Base-by-base conservation (phyloP, 2,329 filamentous ascomycete genomes). In the Podosphaera xanthii region DNA sequence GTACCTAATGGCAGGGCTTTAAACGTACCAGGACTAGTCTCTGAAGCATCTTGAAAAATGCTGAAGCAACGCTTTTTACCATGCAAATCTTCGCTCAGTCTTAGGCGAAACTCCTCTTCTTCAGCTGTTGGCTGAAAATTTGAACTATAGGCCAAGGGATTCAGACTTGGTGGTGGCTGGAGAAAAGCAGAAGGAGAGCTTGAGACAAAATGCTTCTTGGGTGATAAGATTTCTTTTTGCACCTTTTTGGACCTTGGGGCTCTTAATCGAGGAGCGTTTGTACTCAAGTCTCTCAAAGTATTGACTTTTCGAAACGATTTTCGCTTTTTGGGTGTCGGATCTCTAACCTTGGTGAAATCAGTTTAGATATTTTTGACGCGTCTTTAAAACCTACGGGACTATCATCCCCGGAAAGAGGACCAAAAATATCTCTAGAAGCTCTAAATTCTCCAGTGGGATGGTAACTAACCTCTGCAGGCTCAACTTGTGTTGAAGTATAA, bases 391-490 rank as follows among this genome's bases (percentile, higher is more conserved):
- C 65, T 68, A 82, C 79, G 46, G 74, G 74, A 57, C 72, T 76
- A 14, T 71, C 74, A 57, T 76, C 73, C 62, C 72, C 65, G 0
- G 80, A 82, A 14, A 79, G 77, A 48, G 73, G 75, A 46, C 80
- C 80, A 64, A 83, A 84, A 42, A 84, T 78, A 61, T 80, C 75
- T 59, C 80, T 75, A 35, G 72, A 69, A 58, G 75, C 73, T 65
- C 77, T 73, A 9, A 79, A 68, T 52, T 76, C 71, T 22, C 79
- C 72, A 42, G 75, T 71, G 2, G 73, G 66, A 40, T 76, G 74
- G 72, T 83, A 84, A 56, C 88, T 78, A 31, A 79, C 72, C 70
- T 89, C 85, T 0, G 71, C 78, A 7, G 82, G 78, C 60, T 79
- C 76, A 40, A 88, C 79, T 2, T 76, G 74, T 62, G 77, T 74